phyloP scores from a whole-genome alignment of 2,329 filamentous ascomycete species.

The Nigrospora oryzae region DNA sequence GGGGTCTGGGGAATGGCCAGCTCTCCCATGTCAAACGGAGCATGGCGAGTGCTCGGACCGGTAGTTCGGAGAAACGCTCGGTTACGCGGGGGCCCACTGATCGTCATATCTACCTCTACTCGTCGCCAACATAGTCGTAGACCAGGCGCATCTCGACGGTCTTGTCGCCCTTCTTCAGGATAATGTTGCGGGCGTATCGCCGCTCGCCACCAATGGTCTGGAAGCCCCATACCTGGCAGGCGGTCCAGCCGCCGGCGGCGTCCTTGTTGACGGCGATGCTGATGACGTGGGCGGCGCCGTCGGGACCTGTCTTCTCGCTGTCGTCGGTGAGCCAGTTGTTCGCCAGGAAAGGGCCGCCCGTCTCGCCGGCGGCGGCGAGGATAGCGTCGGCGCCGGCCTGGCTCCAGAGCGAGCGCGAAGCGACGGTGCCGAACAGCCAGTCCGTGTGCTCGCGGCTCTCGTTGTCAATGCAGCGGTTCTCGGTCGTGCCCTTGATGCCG shows the following conservation, averaged over 20 bases:
- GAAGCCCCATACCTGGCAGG: constrained; percentile 54
- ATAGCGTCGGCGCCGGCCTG: constrained; percentile 40
- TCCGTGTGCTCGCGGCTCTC: constrained; percentile 58
- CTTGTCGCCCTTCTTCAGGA: constrained; percentile 41
- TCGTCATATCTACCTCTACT: no score
- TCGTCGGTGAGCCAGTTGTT: constrained; percentile 52
- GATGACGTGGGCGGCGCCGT: constrained; percentile 56
- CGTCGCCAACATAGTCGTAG: constrained; percentile 37
- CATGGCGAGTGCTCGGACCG: no score
- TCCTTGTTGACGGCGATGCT: constrained; percentile 48
- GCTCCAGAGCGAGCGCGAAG: constrained; percentile 48
- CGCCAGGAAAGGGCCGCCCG: constrained; percentile 43
- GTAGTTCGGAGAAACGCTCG: no score
- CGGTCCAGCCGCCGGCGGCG: constrained; percentile 38
- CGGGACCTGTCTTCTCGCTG: constrained; percentile 38
- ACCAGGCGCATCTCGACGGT: constrained; percentile 43
- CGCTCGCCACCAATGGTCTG: constrained; percentile 43
- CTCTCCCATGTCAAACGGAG: no score
- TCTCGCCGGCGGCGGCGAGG: constrained; percentile 46
- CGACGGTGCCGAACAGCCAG: constrained; percentile 69
- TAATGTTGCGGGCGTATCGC: constrained; percentile 42
- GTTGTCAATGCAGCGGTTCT: constrained; percentile 46
- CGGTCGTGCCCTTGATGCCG: constrained; percentile 56
- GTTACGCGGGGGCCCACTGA: no score
- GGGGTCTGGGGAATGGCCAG: no score